phyloP scores from a whole-genome alignment of 83 land plant genomes.

The Thuja plicata region DNA sequence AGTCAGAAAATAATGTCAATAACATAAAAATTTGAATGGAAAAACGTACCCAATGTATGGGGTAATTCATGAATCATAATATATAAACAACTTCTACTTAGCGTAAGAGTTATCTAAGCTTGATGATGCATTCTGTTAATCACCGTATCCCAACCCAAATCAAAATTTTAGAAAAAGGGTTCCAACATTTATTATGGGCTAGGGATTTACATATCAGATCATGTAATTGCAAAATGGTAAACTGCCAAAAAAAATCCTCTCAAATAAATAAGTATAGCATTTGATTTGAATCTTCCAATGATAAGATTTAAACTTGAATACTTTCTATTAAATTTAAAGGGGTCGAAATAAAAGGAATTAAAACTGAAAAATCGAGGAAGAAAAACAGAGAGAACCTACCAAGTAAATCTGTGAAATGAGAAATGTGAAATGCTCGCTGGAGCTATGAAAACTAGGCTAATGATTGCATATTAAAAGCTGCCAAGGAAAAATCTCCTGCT shows the following conservation, averaged over 20 bases:
- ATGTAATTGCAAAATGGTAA: background rate
- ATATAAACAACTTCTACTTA: too few relatives aligned
- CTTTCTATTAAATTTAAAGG: background rate
- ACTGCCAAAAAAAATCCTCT: too few relatives aligned
- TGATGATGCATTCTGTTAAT: too few relatives aligned
- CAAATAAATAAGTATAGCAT: background rate
- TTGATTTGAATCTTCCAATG: background rate
- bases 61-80: too few relatives aligned
- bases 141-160: too few relatives aligned
- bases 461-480: too few relatives aligned
- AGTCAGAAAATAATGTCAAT: too few relatives aligned
- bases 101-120: too few relatives aligned
- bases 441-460: background rate
- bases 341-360: background rate
- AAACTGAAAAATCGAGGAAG: background rate
- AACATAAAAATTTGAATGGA: too few relatives aligned
- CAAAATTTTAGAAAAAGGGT: too few relatives aligned
- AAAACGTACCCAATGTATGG: too few relatives aligned
- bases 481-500: background rate
- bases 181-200: too few relatives aligned
- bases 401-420: background rate
- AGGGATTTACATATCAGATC: background rate
- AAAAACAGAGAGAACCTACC: background rate
- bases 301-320: background rate
- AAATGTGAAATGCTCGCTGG: background rate